Conservation (phyloP, 1,284 basidiomycete species). For the Ustilago shanxiensis region DNA sequence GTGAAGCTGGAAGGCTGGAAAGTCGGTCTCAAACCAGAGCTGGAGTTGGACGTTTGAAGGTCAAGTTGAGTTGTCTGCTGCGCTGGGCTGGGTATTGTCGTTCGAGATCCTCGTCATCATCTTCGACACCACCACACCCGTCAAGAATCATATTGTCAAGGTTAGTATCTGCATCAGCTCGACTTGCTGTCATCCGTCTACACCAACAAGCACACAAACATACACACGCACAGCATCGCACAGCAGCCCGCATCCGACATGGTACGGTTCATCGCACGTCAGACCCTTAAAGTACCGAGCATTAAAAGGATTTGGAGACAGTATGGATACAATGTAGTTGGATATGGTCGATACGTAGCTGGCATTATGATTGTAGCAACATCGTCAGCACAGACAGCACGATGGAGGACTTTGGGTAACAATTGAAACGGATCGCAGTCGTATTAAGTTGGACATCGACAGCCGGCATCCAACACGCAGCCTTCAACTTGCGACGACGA, state of each 20-base stretch:
- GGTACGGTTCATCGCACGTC: conserved; percentile 16
- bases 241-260: conserved; percentile 11
- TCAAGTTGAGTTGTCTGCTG: not conserved
- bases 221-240: not conserved
- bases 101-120: conserved; percentile 48
- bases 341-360: not conserved
- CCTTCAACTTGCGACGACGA: too few species aligned
- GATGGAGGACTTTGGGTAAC: too few species aligned
- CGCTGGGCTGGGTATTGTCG: conserved; percentile 17
- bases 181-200: conserved; percentile 10
- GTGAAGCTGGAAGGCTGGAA: not conserved
- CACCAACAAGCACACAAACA: conserved; percentile 13
- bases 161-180: conserved; percentile 32
- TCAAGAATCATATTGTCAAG: conserved; percentile 56
- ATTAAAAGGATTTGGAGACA: not conserved
- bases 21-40: not conserved
- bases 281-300: not conserved
- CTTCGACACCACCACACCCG: conserved; percentile 56
- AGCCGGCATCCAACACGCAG: too few species aligned
- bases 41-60: not conserved
- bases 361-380: not conserved
- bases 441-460: too few species aligned
- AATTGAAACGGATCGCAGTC: too few species aligned
- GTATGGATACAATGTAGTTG: not conserved
- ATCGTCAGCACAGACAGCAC: not conserved